Percentiles rank a stretch among this genome's conserved stretches.
Conservation (phyloP, 2,329 filamentous ascomycete genomes). For the Myotisia sp. region DNA sequence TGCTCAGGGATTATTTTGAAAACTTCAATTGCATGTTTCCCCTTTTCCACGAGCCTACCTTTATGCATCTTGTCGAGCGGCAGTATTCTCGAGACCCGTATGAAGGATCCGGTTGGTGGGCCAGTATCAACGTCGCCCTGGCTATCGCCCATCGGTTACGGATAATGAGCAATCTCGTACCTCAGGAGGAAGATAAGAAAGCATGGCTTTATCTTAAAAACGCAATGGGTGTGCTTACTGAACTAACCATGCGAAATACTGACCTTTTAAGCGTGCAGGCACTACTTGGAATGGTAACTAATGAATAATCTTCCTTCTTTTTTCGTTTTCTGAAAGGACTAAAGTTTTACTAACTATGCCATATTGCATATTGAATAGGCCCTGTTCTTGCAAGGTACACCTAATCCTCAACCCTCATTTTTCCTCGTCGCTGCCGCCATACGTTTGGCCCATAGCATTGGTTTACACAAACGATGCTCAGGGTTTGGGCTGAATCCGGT, state of each 20-base stretch:
- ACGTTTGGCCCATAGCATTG: conserved; percentile 80
- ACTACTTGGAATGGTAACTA: conserved; percentile 63
- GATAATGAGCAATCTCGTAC: conserved; percentile 87
- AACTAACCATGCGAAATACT: conserved; percentile 89
- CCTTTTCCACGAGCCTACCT: conserved; percentile 91
- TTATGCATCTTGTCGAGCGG: conserved; percentile 90
- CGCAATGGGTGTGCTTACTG: conserved; percentile 80
- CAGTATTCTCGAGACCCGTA: conserved; percentile 91
- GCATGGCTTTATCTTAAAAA: conserved; percentile 96
- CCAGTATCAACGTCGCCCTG: conserved; percentile 80
- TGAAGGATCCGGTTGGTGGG: conserved; percentile 95
- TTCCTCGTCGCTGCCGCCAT: conserved; percentile 84
- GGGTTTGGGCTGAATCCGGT: conserved; percentile 87
- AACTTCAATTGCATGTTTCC: conserved; percentile 99
- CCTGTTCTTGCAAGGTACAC: conserved; percentile 87
- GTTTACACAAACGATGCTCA: conserved; percentile 81
- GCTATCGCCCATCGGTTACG: conserved; percentile 87
- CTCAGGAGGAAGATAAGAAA: conserved; percentile 81
- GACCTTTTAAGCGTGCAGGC: conserved; percentile 92
- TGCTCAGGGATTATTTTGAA: conserved; percentile 88
- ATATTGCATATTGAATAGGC: conserved; percentile 33
- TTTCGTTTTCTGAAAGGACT: no score
- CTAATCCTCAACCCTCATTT: conserved; percentile 89
- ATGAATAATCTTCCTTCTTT: neutral
- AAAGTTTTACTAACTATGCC: conserved; percentile 4